phyloP scores from a whole-genome alignment of 2,329 filamentous ascomycete species.

The Penicillium crustosum region DNA sequence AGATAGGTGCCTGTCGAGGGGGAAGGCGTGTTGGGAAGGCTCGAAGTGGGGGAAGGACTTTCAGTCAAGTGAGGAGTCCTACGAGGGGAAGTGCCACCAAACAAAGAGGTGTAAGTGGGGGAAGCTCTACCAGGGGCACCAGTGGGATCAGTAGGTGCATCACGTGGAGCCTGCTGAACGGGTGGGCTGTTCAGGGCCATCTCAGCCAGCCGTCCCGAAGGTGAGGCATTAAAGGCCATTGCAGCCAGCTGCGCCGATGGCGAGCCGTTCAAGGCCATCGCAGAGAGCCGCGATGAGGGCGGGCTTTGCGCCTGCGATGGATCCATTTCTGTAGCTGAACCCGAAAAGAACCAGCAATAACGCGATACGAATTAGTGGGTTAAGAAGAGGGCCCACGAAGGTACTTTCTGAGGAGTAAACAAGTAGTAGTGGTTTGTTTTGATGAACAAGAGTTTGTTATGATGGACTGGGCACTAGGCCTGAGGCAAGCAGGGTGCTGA shows the following conservation, averaged over 20 bases:
- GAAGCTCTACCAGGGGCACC: not conserved
- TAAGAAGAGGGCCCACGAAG: not conserved
- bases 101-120: not conserved
- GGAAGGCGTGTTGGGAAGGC: not conserved
- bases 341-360: not conserved
- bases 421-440: not conserved
- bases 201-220: not conserved
- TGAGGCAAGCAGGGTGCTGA: not conserved
- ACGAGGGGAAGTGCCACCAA: too few species aligned
- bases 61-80: not conserved
- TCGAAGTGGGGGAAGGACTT: not conserved
- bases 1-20: not conserved
- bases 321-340: not conserved
- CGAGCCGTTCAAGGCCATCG: not conserved
- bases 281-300: not conserved
- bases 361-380: not conserved
- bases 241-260: not conserved
- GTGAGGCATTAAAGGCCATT: not conserved
- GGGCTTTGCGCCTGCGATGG: not conserved
- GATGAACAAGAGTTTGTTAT: not conserved
- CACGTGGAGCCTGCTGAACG: not conserved
- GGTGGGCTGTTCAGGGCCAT: not conserved
- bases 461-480: too few species aligned
- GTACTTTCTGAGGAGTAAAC: not conserved
- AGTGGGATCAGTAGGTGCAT: not conserved